Conservation (phyloP, 2,329 filamentous ascomycete species). For the Bertia moriformis region DNA sequence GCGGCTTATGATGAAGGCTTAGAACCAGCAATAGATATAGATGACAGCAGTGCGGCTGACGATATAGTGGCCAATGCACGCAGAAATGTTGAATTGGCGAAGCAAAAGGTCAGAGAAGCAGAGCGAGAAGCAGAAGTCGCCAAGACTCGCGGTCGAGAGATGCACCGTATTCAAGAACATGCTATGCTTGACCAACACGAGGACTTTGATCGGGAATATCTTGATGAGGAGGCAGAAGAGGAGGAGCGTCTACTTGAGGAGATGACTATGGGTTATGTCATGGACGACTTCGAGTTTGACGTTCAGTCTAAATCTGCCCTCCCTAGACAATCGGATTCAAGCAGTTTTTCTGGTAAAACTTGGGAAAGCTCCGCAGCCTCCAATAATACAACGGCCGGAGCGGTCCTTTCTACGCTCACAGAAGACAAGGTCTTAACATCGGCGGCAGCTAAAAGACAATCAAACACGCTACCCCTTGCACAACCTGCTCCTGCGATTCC, state of each 20-base stretch:
- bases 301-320: constrained; percentile 51
- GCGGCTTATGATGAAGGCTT: constrained; percentile 88
- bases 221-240: constrained; percentile 42
- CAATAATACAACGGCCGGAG: constrained; percentile 49
- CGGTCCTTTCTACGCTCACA: constrained; percentile 56
- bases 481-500: constrained; percentile 20
- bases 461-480: constrained; percentile 27
- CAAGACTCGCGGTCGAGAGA: constrained; percentile 15
- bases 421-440: constrained; percentile 29
- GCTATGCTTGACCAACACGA: constrained; percentile 30
- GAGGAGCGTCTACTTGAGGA: constrained; percentile 67
- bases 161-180: neutral
- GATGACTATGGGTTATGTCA: constrained; percentile 69
- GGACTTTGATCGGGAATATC: constrained; percentile 48
- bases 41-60: constrained; percentile 20
- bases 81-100: constrained; percentile 59
- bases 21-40: constrained; percentile 42
- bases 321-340: constrained; percentile 70
- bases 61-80: constrained; percentile 38
- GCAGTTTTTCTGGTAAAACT: constrained; percentile 60
- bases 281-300: constrained; percentile 71
- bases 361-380: constrained; percentile 70
- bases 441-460: constrained; percentile 9
- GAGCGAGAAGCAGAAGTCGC: constrained; percentile 34
- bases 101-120: constrained; percentile 57